A percentile compares a stretch with the other conserved stretches of the same genome.
phyloP scores from a whole-genome alignment of 2,329 filamentous ascomycete genomes.

The Tolypocladium tropicale region DNA sequence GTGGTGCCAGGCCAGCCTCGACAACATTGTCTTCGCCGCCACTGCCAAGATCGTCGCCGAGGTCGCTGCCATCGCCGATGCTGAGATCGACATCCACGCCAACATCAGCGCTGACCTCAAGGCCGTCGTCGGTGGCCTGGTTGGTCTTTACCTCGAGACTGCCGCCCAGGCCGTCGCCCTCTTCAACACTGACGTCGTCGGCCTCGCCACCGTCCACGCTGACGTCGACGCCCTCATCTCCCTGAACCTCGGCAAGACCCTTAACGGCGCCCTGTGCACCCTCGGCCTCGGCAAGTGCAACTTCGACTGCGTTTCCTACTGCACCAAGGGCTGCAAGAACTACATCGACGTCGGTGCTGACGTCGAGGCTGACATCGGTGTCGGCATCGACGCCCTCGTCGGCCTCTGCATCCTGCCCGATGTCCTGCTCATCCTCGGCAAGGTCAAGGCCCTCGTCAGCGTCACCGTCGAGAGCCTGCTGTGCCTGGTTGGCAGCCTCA shows the following conservation, averaged over 20 bases:
- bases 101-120: constrained; percentile 20
- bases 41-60: constrained; percentile 17
- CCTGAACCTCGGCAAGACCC: constrained; percentile 12
- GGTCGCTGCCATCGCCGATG: constrained; percentile 10
- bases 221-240: constrained; percentile 16
- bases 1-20: constrained; percentile 23
- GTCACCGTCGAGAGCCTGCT: constrained; percentile 19
- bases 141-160: constrained; percentile 20
- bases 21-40: constrained; percentile 23
- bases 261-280: constrained; percentile 16
- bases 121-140: constrained; percentile 19
- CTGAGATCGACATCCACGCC: constrained; percentile 10
- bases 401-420: constrained; percentile 23
- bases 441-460: constrained; percentile 13
- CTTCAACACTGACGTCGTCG: constrained; percentile 26
- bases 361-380: constrained; percentile 9
- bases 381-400: constrained; percentile 15
- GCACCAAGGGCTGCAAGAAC: constrained; percentile 27
- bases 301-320: constrained; percentile 27
- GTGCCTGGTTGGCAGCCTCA: constrained; percentile 20
- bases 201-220: constrained; percentile 14
- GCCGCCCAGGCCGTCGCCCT: constrained; percentile 20
- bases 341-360: constrained; percentile 19
- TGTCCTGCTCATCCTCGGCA: constrained; percentile 16
- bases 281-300: constrained; percentile 21